A percentile compares a stretch with the other conserved stretches of the same genome.
These are phyloP conservation scores for Chrysoporthe austroafricana DNA, from an alignment of 2,329 filamentous ascomycete species.

Conservation along the genomic window DNA sequence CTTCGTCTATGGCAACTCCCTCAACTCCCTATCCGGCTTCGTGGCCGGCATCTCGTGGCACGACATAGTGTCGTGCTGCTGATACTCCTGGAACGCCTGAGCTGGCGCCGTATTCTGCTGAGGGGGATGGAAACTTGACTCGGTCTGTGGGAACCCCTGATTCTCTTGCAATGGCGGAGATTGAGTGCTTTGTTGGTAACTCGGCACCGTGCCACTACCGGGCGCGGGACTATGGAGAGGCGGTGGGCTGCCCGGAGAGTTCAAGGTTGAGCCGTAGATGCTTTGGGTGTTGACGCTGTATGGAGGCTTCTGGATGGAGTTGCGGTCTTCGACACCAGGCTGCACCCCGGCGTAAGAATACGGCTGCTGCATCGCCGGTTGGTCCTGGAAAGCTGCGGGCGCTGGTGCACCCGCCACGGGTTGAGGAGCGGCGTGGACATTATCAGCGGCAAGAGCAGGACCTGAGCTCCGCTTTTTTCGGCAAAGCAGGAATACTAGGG, in stretches of 20 bases:
- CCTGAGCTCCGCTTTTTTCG: conserved; percentile 33
- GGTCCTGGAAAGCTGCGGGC: neutral
- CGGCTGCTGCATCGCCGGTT: conserved; percentile 19
- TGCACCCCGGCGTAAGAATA: neutral
- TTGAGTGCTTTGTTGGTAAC: conserved; percentile 10
- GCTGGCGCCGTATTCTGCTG: conserved; percentile 4
- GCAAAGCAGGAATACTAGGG: conserved; percentile 37
- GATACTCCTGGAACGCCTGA: conserved; percentile 10
- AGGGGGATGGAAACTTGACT: conserved; percentile 19
- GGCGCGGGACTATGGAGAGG: conserved; percentile 23
- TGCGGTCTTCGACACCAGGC: conserved; percentile 6
- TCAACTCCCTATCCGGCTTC: conserved; percentile 38
- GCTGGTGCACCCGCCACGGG: neutral
- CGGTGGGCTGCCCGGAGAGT: conserved; percentile 32
- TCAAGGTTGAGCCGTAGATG: conserved; percentile 24
- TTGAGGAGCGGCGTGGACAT: conserved; percentile 1
- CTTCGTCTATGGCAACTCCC: conserved; percentile 35
- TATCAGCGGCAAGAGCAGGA: conserved; percentile 1
- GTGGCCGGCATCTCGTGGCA: conserved; percentile 38
- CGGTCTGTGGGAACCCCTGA: conserved; percentile 2
- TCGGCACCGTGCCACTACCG: neutral
- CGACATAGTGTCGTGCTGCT: conserved; percentile 23
- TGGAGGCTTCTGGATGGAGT: conserved; percentile 24
- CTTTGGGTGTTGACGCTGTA: conserved; percentile 17
- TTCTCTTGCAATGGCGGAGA: conserved; percentile 16